A percentile compares a stretch with the other conserved stretches of the same genome.
phyloP scores from a whole-genome alignment of 495 filamentous ascomycete species.

The Podospora pseudocomata region DNA sequence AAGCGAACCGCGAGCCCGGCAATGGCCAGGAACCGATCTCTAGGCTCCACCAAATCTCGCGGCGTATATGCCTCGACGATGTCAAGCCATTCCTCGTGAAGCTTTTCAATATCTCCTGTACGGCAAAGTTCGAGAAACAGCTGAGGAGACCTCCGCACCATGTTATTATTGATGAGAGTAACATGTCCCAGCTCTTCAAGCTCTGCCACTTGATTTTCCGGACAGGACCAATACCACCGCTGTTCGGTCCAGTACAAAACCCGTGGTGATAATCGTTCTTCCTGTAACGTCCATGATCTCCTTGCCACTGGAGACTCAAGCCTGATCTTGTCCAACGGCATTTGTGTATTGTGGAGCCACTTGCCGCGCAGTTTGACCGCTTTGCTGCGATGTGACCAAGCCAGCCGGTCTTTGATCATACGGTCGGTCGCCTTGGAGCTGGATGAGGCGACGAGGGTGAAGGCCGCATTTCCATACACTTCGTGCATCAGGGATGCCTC shows the following conservation, averaged over 20 bases:
- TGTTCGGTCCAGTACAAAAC: constrained; percentile 34
- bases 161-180: not conserved
- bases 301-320: constrained; percentile 27
- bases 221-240: constrained; percentile 35
- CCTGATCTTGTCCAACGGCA: constrained; percentile 24
- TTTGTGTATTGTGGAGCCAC: constrained; percentile 25
- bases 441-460: constrained; percentile 31
- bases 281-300: constrained; percentile 34
- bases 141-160: constrained; percentile 26
- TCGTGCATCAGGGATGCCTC: constrained; percentile 34
- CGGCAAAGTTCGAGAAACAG: constrained; percentile 29
- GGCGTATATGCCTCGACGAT: constrained; percentile 33
- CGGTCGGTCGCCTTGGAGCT: constrained; percentile 32
- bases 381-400: constrained; percentile 28
- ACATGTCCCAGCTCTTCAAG: constrained; percentile 13
- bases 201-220: constrained; percentile 27
- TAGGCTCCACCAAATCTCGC: constrained; percentile 28
- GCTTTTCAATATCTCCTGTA: constrained; percentile 23
- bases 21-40: constrained; percentile 33
- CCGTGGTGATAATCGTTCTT: constrained; percentile 33
- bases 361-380: constrained; percentile 27
- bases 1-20: constrained; percentile 34
- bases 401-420: constrained; percentile 22
- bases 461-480: constrained; percentile 34
- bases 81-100: constrained; percentile 35